Evolutionary conservation across 345 rosid species (phyloP).

Genomic region (Eucalyptus sideroxylon): DNA sequence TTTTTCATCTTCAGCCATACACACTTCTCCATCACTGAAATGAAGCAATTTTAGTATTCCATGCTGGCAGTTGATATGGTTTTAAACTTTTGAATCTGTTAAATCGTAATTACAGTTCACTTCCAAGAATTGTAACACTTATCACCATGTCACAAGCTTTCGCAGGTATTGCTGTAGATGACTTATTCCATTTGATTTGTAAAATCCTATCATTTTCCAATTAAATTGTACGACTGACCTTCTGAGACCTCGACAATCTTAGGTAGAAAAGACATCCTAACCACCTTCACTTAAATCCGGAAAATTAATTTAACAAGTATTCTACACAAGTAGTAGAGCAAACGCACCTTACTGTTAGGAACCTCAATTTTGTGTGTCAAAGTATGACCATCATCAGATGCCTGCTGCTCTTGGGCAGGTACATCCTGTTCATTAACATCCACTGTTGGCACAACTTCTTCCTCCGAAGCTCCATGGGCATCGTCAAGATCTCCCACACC

Average conservation of each 20-base stretch:
- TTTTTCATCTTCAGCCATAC: background rate
- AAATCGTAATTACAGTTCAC: background rate
- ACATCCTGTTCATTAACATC: conserved; percentile 1
- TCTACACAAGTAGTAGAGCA: background rate
- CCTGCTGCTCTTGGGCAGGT: background rate
- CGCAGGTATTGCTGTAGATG: background rate
- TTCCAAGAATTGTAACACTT: background rate
- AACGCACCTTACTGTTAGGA: conserved; percentile 73
- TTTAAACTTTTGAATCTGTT: background rate
- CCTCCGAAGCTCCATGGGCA: conserved; percentile 9
- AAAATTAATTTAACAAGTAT: background rate
- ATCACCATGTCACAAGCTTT: background rate
- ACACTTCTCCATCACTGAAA: background rate
- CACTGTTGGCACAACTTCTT: conserved; percentile 4
- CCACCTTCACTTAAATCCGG: background rate
- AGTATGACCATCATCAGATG: conserved; percentile 13
- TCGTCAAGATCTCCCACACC: conserved; percentile 1
- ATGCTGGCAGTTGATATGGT: background rate
- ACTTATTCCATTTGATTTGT: background rate
- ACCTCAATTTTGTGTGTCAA: conserved; percentile 53
- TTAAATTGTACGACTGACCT: background rate
- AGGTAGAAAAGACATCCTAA: background rate
- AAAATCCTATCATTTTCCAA: background rate
- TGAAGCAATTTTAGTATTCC: background rate
- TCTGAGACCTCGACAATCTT: background rate